Percentiles rank a stretch among this genome's conserved stretches.
Evolutionary conservation across 768 basidiomycete species (phyloP).

Genomic region (Lactifluus piperatus): DNA sequence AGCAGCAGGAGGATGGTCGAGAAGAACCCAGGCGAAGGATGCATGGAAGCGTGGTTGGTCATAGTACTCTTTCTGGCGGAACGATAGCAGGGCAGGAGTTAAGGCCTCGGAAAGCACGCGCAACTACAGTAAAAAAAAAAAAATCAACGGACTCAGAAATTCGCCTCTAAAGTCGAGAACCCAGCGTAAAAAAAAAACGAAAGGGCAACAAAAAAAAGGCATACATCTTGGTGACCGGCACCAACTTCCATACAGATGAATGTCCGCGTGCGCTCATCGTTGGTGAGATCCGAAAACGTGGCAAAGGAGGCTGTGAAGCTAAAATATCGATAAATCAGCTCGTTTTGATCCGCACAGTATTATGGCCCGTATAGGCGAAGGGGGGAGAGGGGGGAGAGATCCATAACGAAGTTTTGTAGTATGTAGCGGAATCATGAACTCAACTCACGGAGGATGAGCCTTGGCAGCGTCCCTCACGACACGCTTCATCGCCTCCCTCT

Average conservation of each 20-base stretch:
- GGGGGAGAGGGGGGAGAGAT: too few relatives aligned
- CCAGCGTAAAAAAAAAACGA: neutral
- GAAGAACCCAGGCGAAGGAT: conserved; percentile 82
- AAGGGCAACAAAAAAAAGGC: too few relatives aligned
- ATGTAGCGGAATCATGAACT: neutral
- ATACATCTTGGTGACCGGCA: conserved; percentile 72
- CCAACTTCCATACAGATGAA: conserved; percentile 80
- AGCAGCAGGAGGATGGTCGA: conserved; percentile 38
- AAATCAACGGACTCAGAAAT: conserved; percentile 5
- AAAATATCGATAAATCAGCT: neutral
- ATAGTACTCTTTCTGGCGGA: conserved; percentile 79
- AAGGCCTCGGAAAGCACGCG: conserved; percentile 45
- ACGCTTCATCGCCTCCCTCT: conserved; percentile 62
- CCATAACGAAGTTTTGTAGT: neutral
- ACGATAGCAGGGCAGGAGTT: conserved; percentile 43
- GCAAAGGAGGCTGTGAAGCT: conserved; percentile 74
- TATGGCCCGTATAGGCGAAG: neutral
- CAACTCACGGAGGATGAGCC: conserved; percentile 38
- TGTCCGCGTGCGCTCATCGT: conserved; percentile 73
- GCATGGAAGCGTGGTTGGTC: conserved; percentile 75
- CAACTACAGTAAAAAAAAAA: too few relatives aligned
- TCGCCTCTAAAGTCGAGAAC: neutral
- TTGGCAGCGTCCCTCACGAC: conserved; percentile 48
- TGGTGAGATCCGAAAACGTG: conserved; percentile 56
- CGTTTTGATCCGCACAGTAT: neutral